Conservation (phyloP, 2,329 filamentous ascomycete species). For the Fusarium foetens region DNA sequence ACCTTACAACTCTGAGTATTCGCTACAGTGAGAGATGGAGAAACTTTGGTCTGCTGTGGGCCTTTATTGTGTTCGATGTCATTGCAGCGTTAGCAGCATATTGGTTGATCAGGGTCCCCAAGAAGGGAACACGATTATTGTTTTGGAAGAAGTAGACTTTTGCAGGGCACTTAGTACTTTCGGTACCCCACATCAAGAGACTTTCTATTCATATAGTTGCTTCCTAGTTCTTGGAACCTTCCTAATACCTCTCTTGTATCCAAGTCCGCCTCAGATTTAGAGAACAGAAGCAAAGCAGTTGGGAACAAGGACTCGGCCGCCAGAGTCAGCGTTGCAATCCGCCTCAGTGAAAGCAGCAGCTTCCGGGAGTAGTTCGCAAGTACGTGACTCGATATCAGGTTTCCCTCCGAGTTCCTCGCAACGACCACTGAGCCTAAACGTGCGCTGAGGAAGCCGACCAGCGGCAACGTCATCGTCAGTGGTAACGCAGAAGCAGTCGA, state of each 20-base stretch:
- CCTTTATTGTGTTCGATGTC: slow-evolving; percentile 62
- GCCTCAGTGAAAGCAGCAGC: not conserved
- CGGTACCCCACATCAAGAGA: not conserved
- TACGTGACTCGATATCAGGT: not conserved
- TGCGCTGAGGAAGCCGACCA: not conserved
- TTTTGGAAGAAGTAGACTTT: not conserved
- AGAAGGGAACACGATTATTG: not conserved
- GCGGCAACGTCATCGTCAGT: not conserved
- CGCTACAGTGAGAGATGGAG: slow-evolving; percentile 62
- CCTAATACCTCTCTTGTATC: too few relatives aligned
- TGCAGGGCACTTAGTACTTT: too few relatives aligned
- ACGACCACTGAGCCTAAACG: not conserved
- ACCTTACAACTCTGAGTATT: slow-evolving; percentile 53
- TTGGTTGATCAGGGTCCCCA: slow-evolving; percentile 18
- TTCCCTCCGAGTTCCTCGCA: not conserved
- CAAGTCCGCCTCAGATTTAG: accelerated
- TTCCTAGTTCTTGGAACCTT: accelerated
- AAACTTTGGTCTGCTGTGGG: slow-evolving; percentile 65
- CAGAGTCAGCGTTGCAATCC: accelerated
- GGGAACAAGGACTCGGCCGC: not conserved
- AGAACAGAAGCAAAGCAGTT: not conserved
- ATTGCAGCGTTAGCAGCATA: slow-evolving; percentile 48
- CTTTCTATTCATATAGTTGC: not conserved
- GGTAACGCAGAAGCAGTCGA: not conserved
- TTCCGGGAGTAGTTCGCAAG: not conserved